These are phyloP conservation scores for Symbiotaphrina buchneri DNA, from an alignment of 495 filamentous ascomycete species.

Conservation along the genomic window DNA sequence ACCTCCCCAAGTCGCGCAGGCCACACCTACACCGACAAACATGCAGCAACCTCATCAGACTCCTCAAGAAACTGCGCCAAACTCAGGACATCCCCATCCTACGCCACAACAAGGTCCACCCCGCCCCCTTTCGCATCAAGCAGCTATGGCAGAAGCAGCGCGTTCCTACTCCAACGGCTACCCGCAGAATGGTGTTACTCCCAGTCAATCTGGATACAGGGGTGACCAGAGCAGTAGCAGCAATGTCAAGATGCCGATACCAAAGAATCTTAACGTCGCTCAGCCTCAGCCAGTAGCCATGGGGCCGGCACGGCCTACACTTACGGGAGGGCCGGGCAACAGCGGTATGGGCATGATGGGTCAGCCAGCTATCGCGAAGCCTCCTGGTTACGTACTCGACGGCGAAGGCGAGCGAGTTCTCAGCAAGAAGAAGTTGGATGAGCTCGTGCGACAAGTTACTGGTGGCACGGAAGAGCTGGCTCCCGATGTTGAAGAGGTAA, in stretches of 20 bases:
- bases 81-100: slow-evolving; percentile 9
- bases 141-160: slow-evolving; percentile 35
- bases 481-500: slow-evolving; percentile 87
- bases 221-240: slow-evolving; percentile 6
- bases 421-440: slow-evolving; percentile 90
- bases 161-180: slow-evolving; percentile 25
- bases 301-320: slow-evolving; percentile 50
- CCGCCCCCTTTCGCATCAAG: slow-evolving; percentile 36
- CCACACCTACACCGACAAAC: slow-evolving; percentile 22
- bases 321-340: slow-evolving; percentile 50
- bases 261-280: slow-evolving; percentile 49
- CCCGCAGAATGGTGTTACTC: slow-evolving; percentile 11
- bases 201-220: slow-evolving; percentile 18
- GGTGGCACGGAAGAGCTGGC: slow-evolving; percentile 53
- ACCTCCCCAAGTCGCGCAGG: slow-evolving; percentile 5
- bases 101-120: slow-evolving; percentile 22
- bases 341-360: slow-evolving; percentile 55
- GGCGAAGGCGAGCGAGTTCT: slow-evolving; percentile 75
- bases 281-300: slow-evolving; percentile 49
- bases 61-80: slow-evolving; percentile 17
- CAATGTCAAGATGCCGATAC: slow-evolving; percentile 38
- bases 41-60: slow-evolving; percentile 18
- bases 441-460: slow-evolving; percentile 81
- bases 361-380: slow-evolving; percentile 65
- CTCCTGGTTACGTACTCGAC: slow-evolving; percentile 63